Conservation (phyloP, 2,329 filamentous ascomycete genomes). For the Pseudovirgaria hyperparasitica region DNA sequence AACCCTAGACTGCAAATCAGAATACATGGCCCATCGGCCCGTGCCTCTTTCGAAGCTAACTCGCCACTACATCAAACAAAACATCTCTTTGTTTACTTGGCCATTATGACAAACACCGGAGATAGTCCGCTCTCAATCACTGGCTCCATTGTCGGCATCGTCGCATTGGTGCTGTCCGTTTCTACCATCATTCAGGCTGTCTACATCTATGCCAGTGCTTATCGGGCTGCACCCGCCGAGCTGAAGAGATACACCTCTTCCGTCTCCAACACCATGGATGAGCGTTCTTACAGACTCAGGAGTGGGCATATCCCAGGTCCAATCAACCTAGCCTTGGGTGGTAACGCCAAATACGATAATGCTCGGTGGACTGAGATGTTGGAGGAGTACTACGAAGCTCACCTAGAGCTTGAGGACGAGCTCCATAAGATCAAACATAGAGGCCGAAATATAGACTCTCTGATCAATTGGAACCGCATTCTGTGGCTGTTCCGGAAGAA, state of each 20-base stretch:
- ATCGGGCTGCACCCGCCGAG: constrained; percentile 4
- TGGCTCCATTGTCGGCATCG: constrained; percentile 5
- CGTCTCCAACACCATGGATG: constrained; percentile 5
- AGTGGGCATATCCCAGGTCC: constrained; percentile 4
- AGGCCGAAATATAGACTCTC: constrained; percentile 2
- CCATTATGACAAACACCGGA: constrained; percentile 3
- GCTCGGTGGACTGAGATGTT: constrained; percentile 6
- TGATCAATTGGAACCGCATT: constrained; percentile 5
- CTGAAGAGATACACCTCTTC: constrained; percentile 3
- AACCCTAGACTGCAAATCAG: no score
- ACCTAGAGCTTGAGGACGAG: constrained; percentile 5
- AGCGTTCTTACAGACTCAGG: constrained; percentile 4
- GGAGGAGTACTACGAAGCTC: constrained; percentile 6
- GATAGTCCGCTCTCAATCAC: constrained; percentile 4
- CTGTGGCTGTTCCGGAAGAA: constrained; percentile 6
- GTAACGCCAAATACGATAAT: constrained; percentile 2
- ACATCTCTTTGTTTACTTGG: no score
- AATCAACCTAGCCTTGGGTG: constrained; percentile 3
- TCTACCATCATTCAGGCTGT: constrained; percentile 3
- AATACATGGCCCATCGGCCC: no score
- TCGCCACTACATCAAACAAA: no score
- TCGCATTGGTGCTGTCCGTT: constrained; percentile 3
- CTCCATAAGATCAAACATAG: constrained; percentile 4
- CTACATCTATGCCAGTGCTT: constrained; percentile 3
- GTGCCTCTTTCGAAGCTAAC: no score